These are phyloP conservation scores for Monosporascus ibericus DNA, from an alignment of 2,329 filamentous ascomycete species.

Conservation along the genomic window DNA sequence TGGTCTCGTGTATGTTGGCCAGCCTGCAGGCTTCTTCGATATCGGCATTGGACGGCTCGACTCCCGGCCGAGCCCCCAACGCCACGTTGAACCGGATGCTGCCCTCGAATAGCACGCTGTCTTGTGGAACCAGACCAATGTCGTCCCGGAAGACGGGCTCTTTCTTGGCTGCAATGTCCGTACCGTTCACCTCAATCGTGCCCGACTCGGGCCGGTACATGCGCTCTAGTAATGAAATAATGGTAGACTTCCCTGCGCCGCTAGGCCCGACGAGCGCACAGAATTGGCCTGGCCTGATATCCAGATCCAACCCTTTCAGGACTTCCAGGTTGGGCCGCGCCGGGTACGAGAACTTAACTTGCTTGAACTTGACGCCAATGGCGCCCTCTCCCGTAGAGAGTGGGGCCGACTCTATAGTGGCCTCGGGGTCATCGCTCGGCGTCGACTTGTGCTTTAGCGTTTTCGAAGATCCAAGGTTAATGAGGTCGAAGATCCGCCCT, in stretches of 20 bases:
- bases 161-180: conserved; percentile 37
- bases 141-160: conserved; percentile 42
- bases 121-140: conserved; percentile 53
- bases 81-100: conserved; percentile 50
- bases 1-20: conserved; percentile 66
- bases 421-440: conserved; percentile 18
- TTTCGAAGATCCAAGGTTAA: conserved; percentile 35
- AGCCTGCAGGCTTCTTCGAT: conserved; percentile 61
- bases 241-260: conserved; percentile 42
- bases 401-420: conserved; percentile 18
- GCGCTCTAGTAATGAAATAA: conserved; percentile 42
- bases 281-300: conserved; percentile 31
- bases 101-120: conserved; percentile 52
- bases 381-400: conserved; percentile 14
- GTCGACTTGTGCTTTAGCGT: conserved; percentile 8
- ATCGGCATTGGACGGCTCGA: conserved; percentile 50
- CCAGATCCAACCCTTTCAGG: conserved; percentile 31
- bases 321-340: conserved; percentile 49
- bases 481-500: conserved; percentile 47
- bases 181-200: conserved; percentile 43
- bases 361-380: conserved; percentile 42
- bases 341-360: conserved; percentile 56
- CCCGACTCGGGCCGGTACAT: conserved; percentile 48
- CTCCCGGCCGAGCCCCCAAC: conserved; percentile 47
- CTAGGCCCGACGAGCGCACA: conserved; percentile 39